phyloP scores from a whole-genome alignment of 768 basidiomycete genomes.

The Mycena olivaceomarginata region DNA sequence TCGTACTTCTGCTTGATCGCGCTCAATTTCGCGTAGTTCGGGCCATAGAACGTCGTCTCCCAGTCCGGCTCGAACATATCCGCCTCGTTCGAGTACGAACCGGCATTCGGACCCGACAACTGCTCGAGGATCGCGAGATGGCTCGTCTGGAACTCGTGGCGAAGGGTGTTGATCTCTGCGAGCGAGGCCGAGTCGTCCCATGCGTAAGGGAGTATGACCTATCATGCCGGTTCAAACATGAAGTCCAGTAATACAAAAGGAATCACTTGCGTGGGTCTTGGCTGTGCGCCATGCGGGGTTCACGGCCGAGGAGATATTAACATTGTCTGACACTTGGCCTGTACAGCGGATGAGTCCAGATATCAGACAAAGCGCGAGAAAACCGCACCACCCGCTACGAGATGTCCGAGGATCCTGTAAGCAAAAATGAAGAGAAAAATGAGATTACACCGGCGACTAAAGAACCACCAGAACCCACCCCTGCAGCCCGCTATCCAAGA shows the following conservation, averaged over 20 bases:
- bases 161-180: conserved; percentile 41
- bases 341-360: background rate
- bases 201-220: conserved; percentile 42
- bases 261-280: conserved; percentile 56
- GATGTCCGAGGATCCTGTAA: conserved; percentile 43
- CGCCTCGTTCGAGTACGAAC: conserved; percentile 59
- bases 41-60: conserved; percentile 55
- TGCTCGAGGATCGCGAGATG: conserved; percentile 51
- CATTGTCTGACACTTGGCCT: conserved; percentile 58
- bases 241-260: background rate
- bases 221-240: background rate
- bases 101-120: conserved; percentile 51
- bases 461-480: conserved; percentile 26
- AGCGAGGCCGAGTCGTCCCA: conserved; percentile 44
- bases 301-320: conserved; percentile 54
- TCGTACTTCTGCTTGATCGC: conserved; percentile 55
- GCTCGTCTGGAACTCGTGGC: conserved; percentile 46
- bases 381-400: conserved; percentile 46
- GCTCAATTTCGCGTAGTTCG: conserved; percentile 54
- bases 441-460: background rate
- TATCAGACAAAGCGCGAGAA: background rate
- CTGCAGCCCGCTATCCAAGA: conserved; percentile 41
- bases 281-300: conserved; percentile 59
- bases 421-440: background rate
- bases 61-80: conserved; percentile 55